These are phyloP conservation scores for Arxiozyma telluris DNA, from an alignment of 1,139 yeast species.

Conservation along the genomic window DNA sequence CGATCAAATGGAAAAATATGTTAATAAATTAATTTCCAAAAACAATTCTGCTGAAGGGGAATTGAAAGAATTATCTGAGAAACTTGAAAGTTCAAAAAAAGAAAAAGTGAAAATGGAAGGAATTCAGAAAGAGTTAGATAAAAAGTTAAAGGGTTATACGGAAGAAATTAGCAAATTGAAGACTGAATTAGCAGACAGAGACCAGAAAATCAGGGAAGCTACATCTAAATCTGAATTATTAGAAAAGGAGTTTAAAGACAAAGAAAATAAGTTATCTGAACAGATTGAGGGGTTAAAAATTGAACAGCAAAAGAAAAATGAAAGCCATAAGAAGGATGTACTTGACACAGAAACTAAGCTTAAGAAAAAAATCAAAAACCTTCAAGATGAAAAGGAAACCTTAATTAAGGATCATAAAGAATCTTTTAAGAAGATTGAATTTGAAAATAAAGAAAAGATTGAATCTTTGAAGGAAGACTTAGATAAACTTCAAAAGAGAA, in stretches of 20 bases:
- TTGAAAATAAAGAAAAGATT: not conserved
- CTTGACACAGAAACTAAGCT: not conserved
- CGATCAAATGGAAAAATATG: slow-evolving; percentile 3
- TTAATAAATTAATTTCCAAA: not conserved
- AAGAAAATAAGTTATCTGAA: not conserved
- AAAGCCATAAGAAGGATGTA: not conserved
- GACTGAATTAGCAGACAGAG: not conserved
- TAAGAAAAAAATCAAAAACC: not conserved
- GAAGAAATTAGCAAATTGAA: not conserved
- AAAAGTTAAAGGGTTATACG: not conserved
- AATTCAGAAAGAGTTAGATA: slow-evolving; percentile 17
- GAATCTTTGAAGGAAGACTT: slow-evolving; percentile 1
- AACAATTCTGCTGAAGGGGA: slow-evolving; percentile 4
- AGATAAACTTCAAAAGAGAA: not conserved
- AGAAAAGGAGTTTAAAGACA: not conserved
- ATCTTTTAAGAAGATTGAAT: not conserved
- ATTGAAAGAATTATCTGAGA: slow-evolving; percentile 8
- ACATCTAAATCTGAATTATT: not conserved
- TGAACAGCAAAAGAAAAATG: not conserved
- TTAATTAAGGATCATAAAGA: not conserved
- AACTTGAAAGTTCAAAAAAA: slow-evolving; percentile 5
- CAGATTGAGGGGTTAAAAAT: not conserved
- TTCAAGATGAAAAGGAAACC: slow-evolving; percentile 1
- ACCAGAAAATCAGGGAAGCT: not conserved
- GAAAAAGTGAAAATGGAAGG: slow-evolving; percentile 8